phyloP scores from a whole-genome alignment of 2,329 filamentous ascomycete genomes.

The Penicillium rolfsii region DNA sequence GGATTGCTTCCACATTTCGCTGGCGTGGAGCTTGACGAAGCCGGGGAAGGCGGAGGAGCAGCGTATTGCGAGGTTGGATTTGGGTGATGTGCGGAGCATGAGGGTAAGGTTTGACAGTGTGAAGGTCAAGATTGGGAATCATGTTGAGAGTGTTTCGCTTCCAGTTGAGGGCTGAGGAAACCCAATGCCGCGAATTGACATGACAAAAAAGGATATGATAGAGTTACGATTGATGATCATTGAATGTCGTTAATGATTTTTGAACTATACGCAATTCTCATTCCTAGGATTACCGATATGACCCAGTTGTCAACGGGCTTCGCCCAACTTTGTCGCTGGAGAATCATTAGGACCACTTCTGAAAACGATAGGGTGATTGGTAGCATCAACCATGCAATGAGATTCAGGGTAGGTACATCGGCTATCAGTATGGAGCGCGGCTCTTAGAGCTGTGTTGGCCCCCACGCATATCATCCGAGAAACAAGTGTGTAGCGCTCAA shows the following conservation, averaged over 20 bases:
- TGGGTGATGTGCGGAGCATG: constrained; percentile 45
- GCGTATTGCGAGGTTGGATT: constrained; percentile 30
- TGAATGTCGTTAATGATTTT: background rate
- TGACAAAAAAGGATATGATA: background rate
- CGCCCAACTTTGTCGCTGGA: no score
- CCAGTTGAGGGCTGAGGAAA: background rate
- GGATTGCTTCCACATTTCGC: constrained; percentile 79
- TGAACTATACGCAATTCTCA: background rate
- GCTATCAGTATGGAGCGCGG: no score
- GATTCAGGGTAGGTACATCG: no score
- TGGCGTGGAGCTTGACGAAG: constrained; percentile 75
- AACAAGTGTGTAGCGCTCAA: no score
- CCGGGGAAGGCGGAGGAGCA: constrained; percentile 52
- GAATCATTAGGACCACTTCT: no score
- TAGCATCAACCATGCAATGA: no score
- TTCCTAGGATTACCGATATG: no score
- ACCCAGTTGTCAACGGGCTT: no score
- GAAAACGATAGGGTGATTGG: no score
- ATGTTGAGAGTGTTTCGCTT: constrained; percentile 51
- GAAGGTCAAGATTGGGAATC: constrained; percentile 76
- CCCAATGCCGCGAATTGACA: background rate
- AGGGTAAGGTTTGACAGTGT: constrained; percentile 62
- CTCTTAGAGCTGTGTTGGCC: no score
- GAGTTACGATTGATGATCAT: background rate
- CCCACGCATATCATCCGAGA: no score